A percentile compares a stretch with the other conserved stretches of the same genome.
Evolutionary conservation across 2,329 filamentous ascomycete species (phyloP).

Genomic region (Cercospora sp.): DNA sequence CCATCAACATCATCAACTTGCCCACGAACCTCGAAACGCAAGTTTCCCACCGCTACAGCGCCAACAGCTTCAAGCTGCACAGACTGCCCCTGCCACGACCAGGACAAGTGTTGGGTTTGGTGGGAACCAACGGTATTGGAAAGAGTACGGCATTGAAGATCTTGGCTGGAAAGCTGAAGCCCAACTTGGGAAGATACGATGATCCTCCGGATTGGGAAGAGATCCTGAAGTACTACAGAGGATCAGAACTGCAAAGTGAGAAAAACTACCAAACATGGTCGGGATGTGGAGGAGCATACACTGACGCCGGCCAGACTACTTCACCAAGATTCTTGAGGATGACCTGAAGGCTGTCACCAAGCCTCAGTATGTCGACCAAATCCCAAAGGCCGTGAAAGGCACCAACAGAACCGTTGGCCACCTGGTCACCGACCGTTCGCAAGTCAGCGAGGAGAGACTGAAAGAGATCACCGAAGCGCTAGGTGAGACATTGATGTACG

Average conservation of each 20-base stretch:
- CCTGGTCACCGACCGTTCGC: conserved; percentile 73
- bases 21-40: conserved; percentile 98
- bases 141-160: conserved; percentile 99
- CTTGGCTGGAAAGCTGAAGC: conserved; percentile 96
- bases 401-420: conserved; percentile 71
- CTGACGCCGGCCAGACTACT: conserved; percentile 69
- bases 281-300: conserved; percentile 23
- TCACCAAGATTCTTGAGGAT: conserved; percentile 96
- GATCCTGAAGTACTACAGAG: conserved; percentile 96
- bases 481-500: conserved; percentile 44
- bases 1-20: conserved; percentile 99
- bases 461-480: conserved; percentile 80
- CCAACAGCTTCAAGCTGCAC: conserved; percentile 99
- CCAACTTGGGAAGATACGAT: conserved; percentile 90
- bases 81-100: conserved; percentile 93
- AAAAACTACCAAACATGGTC: not conserved
- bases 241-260: conserved; percentile 93
- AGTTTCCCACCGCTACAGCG: conserved; percentile 97
- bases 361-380: conserved; percentile 98
- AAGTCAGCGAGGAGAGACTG: conserved; percentile 68
- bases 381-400: conserved; percentile 86
- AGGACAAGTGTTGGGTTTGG: conserved; percentile 91
- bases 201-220: conserved; percentile 99
- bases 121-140: conserved; percentile 99
- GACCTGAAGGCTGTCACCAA: conserved; percentile 97